Evolutionary conservation across 352 stramenopile species (phyloP), one percentile per base, ranked within the genome.

Genomic region (Phytopythium aichiense): DNA sequence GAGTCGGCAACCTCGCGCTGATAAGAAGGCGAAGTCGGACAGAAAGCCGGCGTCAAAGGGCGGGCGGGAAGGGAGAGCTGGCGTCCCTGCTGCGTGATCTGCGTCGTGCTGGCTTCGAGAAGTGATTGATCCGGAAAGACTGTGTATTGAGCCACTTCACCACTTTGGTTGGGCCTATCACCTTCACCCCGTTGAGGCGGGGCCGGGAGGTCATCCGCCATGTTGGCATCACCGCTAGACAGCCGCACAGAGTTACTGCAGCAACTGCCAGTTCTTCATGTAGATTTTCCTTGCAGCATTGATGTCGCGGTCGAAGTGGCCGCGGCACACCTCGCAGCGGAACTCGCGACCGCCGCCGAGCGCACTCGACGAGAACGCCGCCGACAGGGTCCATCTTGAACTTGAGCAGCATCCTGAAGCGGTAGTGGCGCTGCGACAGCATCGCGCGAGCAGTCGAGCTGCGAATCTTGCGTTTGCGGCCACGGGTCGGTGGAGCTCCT

Each of bases 401-500:
- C 37, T 56, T 60, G 6, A 67, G 62, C 18, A 67, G 37, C 59
- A 37, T 37, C 53, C 58, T 66, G 46, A 66, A 66, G 13, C 22
- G 18, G 40, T 48, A 63, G 23, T 67, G 61, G 0, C 55, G 35
- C 20, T 37, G 30, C 18, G 63, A 22, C 16, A 56, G 63, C 12
- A 76, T 76, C 59, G 65, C 62, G 64, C 62, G 25, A 12, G 49
- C 51, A 15, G 54, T 66, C 35, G 43, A 35, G 16, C 46, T 59
- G 46, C 46, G 54, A 7, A 67, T 51, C 37, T 37, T 38, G 15
- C 49, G 60, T 22, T 63, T 64, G 30, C 48, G 2, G 9, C 56
- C 11, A 40, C 51, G 1, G 25, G 25, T 30, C 25, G 3, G 25
- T 3, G 25, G 25, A 30, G 25, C 25, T 30, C 1, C 25, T 3